Percentiles rank a stretch among this genome's conserved stretches.
phyloP scores from a whole-genome alignment of 805 yeast species.

The Lipomyces kockii region DNA sequence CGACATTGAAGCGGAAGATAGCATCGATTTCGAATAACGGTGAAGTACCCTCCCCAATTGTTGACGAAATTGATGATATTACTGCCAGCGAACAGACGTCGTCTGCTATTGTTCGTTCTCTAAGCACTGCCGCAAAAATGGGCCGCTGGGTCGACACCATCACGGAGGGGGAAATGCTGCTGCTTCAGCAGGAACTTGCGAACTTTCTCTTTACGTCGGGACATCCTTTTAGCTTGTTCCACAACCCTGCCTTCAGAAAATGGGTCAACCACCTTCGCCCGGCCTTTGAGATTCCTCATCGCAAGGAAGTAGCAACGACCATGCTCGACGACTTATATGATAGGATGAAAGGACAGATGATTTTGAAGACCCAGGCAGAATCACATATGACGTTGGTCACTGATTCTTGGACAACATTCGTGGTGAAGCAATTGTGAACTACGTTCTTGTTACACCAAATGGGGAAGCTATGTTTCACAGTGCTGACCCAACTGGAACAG shows the following conservation, averaged over 20 bases:
- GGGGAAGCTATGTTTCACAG: too few species aligned
- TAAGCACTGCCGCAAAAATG: not conserved
- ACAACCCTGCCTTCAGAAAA: not conserved
- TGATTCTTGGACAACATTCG: too few species aligned
- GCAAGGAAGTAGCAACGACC: not conserved
- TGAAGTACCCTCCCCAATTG: not conserved
- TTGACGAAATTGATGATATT: not conserved
- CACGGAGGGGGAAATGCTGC: not conserved
- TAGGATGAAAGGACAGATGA: too few species aligned
- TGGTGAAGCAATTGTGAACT: too few species aligned
- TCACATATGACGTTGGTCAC: too few species aligned
- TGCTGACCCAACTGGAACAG: too few species aligned
- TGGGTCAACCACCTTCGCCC: conserved; percentile 1
- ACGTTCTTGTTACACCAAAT: too few species aligned
- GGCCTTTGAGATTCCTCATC: not conserved
- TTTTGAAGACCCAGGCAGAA: too few species aligned
- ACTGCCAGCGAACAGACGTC: not conserved
- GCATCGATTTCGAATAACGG: too few species aligned
- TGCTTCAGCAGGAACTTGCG: conserved; percentile 1
- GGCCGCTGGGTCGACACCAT: conserved; percentile 5
- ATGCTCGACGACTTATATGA: not conserved
- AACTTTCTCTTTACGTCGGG: not conserved
- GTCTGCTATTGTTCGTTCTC: not conserved
- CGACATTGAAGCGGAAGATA: too few species aligned
- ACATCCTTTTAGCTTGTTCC: not conserved